phyloP scores from a whole-genome alignment of 2,329 filamentous ascomycete genomes.

The Ophiostoma ulmi region DNA sequence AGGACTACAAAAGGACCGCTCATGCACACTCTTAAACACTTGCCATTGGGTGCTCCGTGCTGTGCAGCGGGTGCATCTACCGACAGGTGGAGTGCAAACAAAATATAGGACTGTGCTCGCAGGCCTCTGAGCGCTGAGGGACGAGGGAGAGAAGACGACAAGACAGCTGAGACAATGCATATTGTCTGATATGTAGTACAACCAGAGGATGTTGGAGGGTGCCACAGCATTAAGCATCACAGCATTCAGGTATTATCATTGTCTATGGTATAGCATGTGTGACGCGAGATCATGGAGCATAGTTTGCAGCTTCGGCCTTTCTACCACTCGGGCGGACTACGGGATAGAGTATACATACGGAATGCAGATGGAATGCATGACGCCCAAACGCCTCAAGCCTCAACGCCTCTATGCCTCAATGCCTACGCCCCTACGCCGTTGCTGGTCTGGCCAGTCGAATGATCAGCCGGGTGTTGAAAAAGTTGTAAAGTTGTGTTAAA shows the following conservation, averaged over 20 bases:
- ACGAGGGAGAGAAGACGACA: neutral
- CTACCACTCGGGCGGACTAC: neutral
- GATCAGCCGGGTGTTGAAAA: neutral
- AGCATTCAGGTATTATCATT: neutral
- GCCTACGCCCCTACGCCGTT: neutral
- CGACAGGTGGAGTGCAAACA: neutral
- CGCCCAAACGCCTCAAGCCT: neutral
- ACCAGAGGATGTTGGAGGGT: neutral
- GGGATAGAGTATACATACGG: neutral
- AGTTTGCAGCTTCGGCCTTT: neutral
- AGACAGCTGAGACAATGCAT: constrained; percentile 12
- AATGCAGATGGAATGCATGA: neutral
- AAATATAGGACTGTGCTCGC: neutral
- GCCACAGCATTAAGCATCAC: neutral
- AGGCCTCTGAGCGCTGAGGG: too few relatives aligned
- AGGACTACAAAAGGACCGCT: neutral
- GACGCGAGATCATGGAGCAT: neutral
- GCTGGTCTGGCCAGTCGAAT: neutral
- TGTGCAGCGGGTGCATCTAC: constrained; percentile 20
- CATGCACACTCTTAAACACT: constrained; percentile 10
- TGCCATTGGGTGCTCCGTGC: constrained; percentile 20
- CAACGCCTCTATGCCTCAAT: neutral
- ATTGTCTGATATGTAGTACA: constrained; percentile 13
- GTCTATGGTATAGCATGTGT: neutral
- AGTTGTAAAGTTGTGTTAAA: neutral